Evolutionary conservation across 2,329 filamentous ascomycete species (phyloP), one percentile per base, ranked within the genome.

Genomic region (Chaetomium globosum): DNA sequence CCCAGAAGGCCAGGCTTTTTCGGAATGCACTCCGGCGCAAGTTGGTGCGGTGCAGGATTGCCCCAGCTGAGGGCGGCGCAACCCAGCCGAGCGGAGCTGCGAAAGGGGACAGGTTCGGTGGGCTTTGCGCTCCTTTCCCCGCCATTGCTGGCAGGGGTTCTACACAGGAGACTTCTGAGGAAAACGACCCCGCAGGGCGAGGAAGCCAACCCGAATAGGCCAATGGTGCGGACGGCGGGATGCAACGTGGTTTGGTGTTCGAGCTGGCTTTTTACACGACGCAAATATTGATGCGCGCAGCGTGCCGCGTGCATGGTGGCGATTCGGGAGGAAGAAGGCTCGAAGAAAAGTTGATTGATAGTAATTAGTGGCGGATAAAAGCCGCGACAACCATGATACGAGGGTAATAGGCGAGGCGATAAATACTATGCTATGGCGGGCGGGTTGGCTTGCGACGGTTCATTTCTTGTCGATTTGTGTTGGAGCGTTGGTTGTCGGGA

Each of bases 391-490:
- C n/a, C 31, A 39, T 28, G 30, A 39, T 49, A 33, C 30, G 51
- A 39, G 12, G 26, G n/a, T 6, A n/a, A 58, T 9, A 21, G 12
- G 26, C 26, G 8, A 30, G 54, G 33, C 54, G 28, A 61, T 43
- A 61, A 7, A 16, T 61, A 30, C 23, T 19, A 55, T 55, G 59
- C 51, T 49, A 57, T 36, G n/a, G 10, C 49, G 49, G n/a, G 10
- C 49, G 49, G 52, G 51, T 53, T 53, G 51, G 56, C 61, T 65
- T 65, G 59, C 23, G 28, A 52, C 59, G 28, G 30, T 62, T 64
- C 57, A 67, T 67, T 54, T 67, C 58, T 59, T 59, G 53, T 53
- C 31, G 9, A 31, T 61, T 36, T 57, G 61, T 57, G 39, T 52
- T 43, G 52, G 26, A 26, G n/a, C 39, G 64, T 63, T 63, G 36